phyloP scores from a whole-genome alignment of 306 rosid species.

The Rubus parviflorus region DNA sequence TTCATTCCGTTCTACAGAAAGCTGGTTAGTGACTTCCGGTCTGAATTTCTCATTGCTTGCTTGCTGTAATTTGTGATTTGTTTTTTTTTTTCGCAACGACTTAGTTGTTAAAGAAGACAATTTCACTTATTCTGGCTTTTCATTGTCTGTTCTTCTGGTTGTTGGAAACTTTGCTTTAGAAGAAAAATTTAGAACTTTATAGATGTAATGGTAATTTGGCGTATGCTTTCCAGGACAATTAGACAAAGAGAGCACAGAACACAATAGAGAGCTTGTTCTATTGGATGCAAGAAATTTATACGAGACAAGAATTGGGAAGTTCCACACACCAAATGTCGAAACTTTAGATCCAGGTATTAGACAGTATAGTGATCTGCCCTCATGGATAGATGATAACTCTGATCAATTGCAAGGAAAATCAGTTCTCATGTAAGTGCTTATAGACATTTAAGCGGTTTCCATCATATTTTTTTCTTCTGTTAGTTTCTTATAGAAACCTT shows the following conservation, averaged over 20 bases:
- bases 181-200: slow-evolving; percentile 1
- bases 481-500: not conserved
- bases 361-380: slow-evolving; percentile 87
- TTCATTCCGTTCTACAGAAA: slow-evolving; percentile 70
- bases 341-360: slow-evolving; percentile 80
- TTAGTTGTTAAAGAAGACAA: no score
- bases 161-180: slow-evolving; percentile 11
- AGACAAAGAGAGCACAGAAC: slow-evolving; percentile 39
- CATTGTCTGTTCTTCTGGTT: not conserved
- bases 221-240: slow-evolving; percentile 27
- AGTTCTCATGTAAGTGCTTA: slow-evolving; percentile 70
- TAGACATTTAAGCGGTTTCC: not conserved
- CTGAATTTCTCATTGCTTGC: slow-evolving; percentile 14
- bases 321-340: slow-evolving; percentile 60
- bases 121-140: not conserved
- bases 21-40: slow-evolving; percentile 43
- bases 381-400: slow-evolving; percentile 77
- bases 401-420: slow-evolving; percentile 68
- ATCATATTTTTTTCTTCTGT: not conserved
- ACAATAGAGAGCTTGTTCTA: slow-evolving; percentile 46
- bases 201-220: slow-evolving; percentile 12
- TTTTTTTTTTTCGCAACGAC: not conserved
- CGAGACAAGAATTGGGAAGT: slow-evolving; percentile 94
- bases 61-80: slow-evolving; percentile 16
- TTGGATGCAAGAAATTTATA: slow-evolving; percentile 91